These are phyloP conservation scores for Colletotrichum costaricense DNA, from an alignment of 2,329 filamentous ascomycete genomes.

Conservation along the genomic window DNA sequence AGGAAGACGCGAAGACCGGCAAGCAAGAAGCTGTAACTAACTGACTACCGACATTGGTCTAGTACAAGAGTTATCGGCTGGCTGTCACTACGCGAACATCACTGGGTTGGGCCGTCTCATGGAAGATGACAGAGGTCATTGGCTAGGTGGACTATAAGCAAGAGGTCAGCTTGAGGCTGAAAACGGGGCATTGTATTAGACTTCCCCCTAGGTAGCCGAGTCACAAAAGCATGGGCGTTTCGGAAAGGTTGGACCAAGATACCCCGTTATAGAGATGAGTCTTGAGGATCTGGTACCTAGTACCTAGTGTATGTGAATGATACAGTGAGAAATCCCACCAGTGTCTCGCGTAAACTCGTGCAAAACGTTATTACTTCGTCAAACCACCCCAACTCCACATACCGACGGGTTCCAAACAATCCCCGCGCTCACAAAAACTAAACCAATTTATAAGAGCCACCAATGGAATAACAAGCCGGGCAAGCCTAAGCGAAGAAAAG, in stretches of 20 bases:
- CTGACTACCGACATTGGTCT: neutral
- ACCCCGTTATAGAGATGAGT: neutral
- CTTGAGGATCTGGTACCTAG: neutral
- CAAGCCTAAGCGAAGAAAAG: neutral
- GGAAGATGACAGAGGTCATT: neutral
- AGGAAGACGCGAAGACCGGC: conserved; percentile 39
- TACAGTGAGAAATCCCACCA: neutral
- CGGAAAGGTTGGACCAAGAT: conserved; percentile 1
- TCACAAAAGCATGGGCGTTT: neutral
- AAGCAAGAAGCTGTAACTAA: neutral
- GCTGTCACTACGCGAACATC: neutral
- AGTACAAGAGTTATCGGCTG: neutral
- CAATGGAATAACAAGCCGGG: neutral
- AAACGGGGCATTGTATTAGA: neutral
- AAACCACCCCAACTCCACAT: conserved; percentile 1
- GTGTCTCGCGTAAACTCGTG: conserved; percentile 22
- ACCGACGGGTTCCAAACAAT: neutral
- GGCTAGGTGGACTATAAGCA: neutral
- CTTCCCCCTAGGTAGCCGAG: neutral
- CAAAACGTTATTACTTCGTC: conserved; percentile 17
- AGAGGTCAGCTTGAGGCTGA: neutral
- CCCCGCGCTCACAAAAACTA: neutral
- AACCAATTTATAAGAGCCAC: conserved; percentile 5
- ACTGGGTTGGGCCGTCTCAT: neutral
- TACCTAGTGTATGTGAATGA: neutral